Base-by-base conservation (phyloP, 495 filamentous ascomycete species). In the Sordaria brevicollis region DNA sequence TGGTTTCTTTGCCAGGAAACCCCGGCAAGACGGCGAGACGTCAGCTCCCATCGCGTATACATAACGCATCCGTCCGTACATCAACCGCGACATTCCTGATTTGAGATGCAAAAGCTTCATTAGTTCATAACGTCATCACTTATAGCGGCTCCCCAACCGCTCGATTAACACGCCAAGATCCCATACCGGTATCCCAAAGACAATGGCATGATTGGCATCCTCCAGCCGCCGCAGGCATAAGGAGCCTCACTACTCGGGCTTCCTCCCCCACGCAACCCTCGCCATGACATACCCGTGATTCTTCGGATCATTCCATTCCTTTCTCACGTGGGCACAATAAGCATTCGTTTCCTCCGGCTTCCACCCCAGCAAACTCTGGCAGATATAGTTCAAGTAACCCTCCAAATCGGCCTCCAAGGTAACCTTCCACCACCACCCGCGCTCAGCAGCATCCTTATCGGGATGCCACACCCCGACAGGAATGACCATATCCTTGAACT, bases 401-500 rank as follows among this genome's bases (percentile, higher is more conserved):
- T 62, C 49, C 29, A 62, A 6, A 25, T 62, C 49, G 21, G 49
- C 49, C 49, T 62, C 49, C 3, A 62, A 1, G 2, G 49, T 13
- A 15, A 62, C 8, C 49, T 62, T 62, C 25, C 49, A 62, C 49
- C 49, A 62, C 15, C 29, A 25, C 15, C 49, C 49, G 1, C 0
- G 4, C 25, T 62, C 49, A 15, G 49, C 49, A 2, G 25, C 25
- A 5, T 62, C 49, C 6, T 31, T 31, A 0, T 62, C 49, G 17
- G 5, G 4, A 7, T 10, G 9, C 49, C 49, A 62, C 25, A 11
- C 25, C 13, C 49, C 49, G 13, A 62, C 2, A 3, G 49, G 49
- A 7, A 62, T 0, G 15, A 72, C 75, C 15, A 75, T 71, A 25
- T 73, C 72, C 13, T 67, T 67, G 19, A 71, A 69, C n/a, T 68